Evolutionary conservation across 306 rosid genomes (phyloP), one percentile per base, ranked within the genome.

Genomic region (Mimosa pudica): DNA sequence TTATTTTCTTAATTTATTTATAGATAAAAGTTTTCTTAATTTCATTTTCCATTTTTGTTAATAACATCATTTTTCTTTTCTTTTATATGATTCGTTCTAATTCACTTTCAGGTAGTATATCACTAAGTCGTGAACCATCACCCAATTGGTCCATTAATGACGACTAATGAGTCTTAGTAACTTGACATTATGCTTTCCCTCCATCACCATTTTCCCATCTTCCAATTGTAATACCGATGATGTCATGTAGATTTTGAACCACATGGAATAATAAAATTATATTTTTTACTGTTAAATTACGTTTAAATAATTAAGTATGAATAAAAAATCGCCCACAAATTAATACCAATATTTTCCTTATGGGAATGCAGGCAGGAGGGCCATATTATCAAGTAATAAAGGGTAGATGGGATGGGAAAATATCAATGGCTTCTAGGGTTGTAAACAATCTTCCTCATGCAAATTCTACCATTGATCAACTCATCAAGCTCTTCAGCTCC

Each of bases 401-500:
- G 52, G 98, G 98, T 16, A 87, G 97, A 84, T 92, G 97, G 97
- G 98, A 94, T 83, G 98, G 97, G 30, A 94, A 77, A 81, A 82
- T 84, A 80, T 94, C 98, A 75, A 84, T 76, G 95, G 98, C 97
- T 78, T 89, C 95, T 76, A 82, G 86, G 44, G 97, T 91, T 58
- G 86, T 85, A 1, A 18, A 89, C 51, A 94, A 94, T 75, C 89
- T 94, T 51, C 97, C 97, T 35, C 88, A 57, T n/a, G 83, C 95
- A 82, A 94, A 94, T 80, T 87, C 84, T 74, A 94, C 97, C 62
- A 74, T 91, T 36, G 93, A 91, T 84, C 88, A 92, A 18, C 87
- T 92, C 6, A 92, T 94, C 76, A 89, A 86, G 8, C 97, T 94
- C 84, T 94, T 94, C 85, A 74, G 62, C 77, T 84, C 92, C 18